phyloP scores from a whole-genome alignment of 148 eudicot species.

The Camellia japonica region DNA sequence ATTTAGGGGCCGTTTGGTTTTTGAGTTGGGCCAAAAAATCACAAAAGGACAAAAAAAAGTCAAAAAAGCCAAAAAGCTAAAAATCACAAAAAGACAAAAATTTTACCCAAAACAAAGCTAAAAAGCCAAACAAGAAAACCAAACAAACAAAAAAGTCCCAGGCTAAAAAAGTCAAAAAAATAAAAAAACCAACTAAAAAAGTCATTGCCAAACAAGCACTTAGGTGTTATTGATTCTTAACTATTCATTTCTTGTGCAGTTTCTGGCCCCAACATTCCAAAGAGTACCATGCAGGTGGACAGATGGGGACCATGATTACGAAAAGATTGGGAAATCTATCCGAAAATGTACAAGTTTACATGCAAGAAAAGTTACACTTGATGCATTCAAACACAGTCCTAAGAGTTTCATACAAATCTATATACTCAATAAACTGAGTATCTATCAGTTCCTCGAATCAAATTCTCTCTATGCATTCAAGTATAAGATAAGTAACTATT shows the following conservation, averaged over 20 bases:
- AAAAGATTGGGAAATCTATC: background rate
- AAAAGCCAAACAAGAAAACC: too few species aligned
- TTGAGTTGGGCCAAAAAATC: too few species aligned
- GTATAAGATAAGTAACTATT: background rate
- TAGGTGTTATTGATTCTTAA: background rate
- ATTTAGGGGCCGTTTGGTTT: background rate
- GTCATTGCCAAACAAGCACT: too few species aligned
- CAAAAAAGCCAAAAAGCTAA: too few species aligned
- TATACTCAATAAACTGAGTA: background rate
- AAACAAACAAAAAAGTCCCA: too few species aligned
- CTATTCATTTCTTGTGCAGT: background rate
- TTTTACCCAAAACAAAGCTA: too few species aligned
- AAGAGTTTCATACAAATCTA: background rate
- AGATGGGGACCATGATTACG: slow-evolving; percentile 10
- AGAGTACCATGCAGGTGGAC: slow-evolving; percentile 1
- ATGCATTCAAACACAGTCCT: background rate
- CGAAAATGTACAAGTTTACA: background rate
- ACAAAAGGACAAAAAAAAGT: too few species aligned
- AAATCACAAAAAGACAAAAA: too few species aligned
- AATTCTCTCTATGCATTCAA: background rate
- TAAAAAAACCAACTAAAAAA: too few species aligned
- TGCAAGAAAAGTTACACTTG: background rate
- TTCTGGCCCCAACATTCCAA: slow-evolving; percentile 8
- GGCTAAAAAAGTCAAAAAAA: too few species aligned
- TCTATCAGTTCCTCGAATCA: background rate